Evolutionary conservation across 768 basidiomycete species (phyloP).

Genomic region (Termitomyces sp.): DNA sequence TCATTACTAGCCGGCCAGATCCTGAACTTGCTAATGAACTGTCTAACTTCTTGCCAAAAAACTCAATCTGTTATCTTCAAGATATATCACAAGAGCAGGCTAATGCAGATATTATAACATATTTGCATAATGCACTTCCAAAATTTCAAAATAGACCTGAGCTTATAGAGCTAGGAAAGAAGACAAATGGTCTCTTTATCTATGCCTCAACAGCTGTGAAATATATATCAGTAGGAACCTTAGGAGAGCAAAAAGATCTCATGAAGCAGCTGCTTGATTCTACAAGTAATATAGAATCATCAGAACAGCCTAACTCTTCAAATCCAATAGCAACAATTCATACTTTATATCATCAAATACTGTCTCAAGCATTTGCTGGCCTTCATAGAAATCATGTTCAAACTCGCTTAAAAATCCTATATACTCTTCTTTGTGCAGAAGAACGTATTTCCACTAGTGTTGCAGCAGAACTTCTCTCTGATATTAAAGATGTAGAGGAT

Average conservation of each 20-base stretch:
- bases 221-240: background rate
- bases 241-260: background rate
- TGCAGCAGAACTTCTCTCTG: slow-evolving; percentile 10
- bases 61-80: slow-evolving; percentile 11
- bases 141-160: background rate
- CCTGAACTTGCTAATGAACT: too few species aligned
- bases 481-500: background rate
- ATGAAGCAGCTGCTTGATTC: background rate
- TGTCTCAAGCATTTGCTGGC: background rate
- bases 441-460: slow-evolving; percentile 7
- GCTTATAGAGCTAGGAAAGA: background rate
- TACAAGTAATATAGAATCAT: too few species aligned
- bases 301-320: too few species aligned
- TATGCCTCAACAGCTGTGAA: background rate
- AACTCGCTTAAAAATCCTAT: slow-evolving; percentile 10
- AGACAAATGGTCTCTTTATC: background rate
- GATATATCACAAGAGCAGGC: background rate
- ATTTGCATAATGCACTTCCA: background rate
- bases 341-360: background rate
- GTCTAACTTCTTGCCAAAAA: too few species aligned
- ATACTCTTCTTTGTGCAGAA: slow-evolving; percentile 10
- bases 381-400: background rate
- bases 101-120: background rate
- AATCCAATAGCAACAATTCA: background rate
- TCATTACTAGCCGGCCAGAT: background rate